Evolutionary conservation across 1,139 yeast species (phyloP), one percentile per base, ranked within the genome.

Genomic region (Blastobotrys raffinosifermentans): DNA sequence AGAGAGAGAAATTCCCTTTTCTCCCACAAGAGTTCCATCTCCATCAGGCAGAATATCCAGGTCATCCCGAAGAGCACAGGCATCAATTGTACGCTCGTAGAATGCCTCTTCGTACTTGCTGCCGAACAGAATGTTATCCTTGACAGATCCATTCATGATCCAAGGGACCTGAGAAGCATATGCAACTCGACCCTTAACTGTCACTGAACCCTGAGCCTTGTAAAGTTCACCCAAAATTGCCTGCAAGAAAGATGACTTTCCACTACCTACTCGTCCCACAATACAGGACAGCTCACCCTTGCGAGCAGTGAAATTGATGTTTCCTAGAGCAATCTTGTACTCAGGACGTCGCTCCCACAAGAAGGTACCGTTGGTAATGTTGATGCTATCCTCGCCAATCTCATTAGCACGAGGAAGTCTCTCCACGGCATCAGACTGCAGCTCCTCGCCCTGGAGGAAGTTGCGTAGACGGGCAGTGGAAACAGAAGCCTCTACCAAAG

Each of bases 101-200:
- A 86, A 85, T 15, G 70, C 78, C 15, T 84, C 76, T 53, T 91
- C 96, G 55, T 69, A 84, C 55, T 76, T 79, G 60, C 83, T 85
- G 22, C 97, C 97, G 64, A 91, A 91, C 46, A 86, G 59, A 54
- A 91, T 83, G 55, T 91, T 91, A 25, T 89, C 96, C 52, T 78
- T 82, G 11, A 91, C 87, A 6, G 94, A 70, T 32, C 94, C 96
- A 57, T 91, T 91, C 85, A 86, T 85, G 44, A 91, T 86, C 97
- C 97, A 91, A 2, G 97, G 77, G n/a, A 73, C 69, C 63, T 91
- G 98, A 3, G 96, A 82, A 30, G 84, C 96, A 61, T 89, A 91
- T 0, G 97, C 96, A 29, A 87, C 69, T 32, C 73, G 71, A 37
- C 98, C 98, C 52, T 75, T 80, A 21, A 83, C 72, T 23, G 67